Conservation (phyloP, 768 basidiomycete species). For the Lactifluus piperatus region DNA sequence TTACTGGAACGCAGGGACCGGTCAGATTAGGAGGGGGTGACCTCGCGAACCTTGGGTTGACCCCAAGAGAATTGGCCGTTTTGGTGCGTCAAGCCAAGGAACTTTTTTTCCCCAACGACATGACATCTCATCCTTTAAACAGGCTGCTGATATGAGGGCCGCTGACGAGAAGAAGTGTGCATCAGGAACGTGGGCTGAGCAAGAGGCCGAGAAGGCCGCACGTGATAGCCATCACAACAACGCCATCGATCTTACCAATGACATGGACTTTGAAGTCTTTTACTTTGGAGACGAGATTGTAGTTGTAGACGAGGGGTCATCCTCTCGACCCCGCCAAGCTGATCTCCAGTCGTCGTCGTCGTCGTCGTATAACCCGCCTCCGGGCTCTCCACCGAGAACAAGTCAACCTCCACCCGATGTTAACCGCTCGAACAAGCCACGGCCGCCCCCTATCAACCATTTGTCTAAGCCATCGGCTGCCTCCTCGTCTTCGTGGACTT, state of each 20-base stretch:
- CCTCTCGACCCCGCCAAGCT: conserved; percentile 17
- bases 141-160: conserved; percentile 83
- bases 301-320: conserved; percentile 21
- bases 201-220: conserved; percentile 62
- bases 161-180: conserved; percentile 71
- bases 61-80: conserved; percentile 65
- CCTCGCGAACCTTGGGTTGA: conserved; percentile 34
- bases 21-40: conserved; percentile 48
- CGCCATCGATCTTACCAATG: conserved; percentile 51
- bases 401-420: neutral
- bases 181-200: conserved; percentile 44
- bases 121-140: neutral
- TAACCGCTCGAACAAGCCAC: conserved; percentile 3
- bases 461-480: neutral
- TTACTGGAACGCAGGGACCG: conserved; percentile 43
- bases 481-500: conserved; percentile 40
- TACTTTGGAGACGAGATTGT: conserved; percentile 28
- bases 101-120: neutral
- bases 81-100: conserved; percentile 39
- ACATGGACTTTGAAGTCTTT: conserved; percentile 10
- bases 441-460: conserved; percentile 12
- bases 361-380: conserved; percentile 6
- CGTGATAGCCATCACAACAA: conserved; percentile 52
- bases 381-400: neutral
- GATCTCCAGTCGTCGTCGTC: conserved; percentile 10